A percentile compares a stretch with the other conserved stretches of the same genome.
Conservation (phyloP, 2,329 filamentous ascomycete species). For the Acarospora socialis region DNA sequence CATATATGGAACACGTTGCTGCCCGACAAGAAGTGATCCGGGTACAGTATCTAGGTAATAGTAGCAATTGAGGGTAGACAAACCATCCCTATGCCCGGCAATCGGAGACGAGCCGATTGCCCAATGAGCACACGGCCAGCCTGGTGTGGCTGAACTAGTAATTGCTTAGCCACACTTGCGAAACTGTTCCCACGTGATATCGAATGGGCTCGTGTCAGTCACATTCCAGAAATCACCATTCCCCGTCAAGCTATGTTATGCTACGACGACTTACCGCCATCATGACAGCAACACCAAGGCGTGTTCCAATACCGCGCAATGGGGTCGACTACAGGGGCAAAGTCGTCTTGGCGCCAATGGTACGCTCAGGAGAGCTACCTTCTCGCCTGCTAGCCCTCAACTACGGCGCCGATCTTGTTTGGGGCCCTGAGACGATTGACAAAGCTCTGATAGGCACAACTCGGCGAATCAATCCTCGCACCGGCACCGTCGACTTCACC, state of each 20-base stretch:
- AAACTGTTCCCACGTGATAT: too few species aligned
- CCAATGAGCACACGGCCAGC: too few species aligned
- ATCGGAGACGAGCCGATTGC: too few species aligned
- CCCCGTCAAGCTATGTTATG: too few species aligned
- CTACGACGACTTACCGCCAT: constrained; percentile 31
- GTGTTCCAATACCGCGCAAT: constrained; percentile 69
- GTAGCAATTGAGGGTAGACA: too few species aligned
- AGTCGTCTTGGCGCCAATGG: constrained; percentile 93
- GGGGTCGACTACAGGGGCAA: constrained; percentile 92
- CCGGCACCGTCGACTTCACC: constrained; percentile 72
- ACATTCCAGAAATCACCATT: too few species aligned
- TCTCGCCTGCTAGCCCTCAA: constrained; percentile 77
- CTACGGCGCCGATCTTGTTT: constrained; percentile 93
- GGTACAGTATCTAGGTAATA: too few species aligned
- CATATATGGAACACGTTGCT: too few species aligned
- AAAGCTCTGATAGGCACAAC: constrained; percentile 78
- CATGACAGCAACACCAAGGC: constrained; percentile 48
- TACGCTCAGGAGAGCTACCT: constrained; percentile 88
- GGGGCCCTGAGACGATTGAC: constrained; percentile 95
- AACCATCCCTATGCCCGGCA: too few species aligned
- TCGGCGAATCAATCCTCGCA: constrained; percentile 59
- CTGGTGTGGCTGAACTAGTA: too few species aligned
- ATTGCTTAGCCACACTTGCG: too few species aligned
- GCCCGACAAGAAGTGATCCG: too few species aligned
- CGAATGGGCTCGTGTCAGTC: background rate